Percentiles rank a stretch among this genome's conserved stretches.
Conservation (phyloP, 306 rosid genomes). For the Gynostemma pentaphyllum region DNA sequence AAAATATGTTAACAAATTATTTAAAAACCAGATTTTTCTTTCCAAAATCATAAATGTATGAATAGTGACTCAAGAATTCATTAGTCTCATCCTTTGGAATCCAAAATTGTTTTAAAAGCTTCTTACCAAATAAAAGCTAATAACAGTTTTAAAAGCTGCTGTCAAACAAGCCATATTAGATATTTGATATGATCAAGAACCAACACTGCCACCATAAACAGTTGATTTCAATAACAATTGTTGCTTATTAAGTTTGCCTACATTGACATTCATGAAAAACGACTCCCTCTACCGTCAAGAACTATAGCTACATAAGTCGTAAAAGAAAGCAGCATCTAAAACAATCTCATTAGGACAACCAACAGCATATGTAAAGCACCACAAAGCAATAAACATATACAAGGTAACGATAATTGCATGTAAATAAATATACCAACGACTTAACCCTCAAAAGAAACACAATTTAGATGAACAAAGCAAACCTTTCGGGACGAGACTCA, state of each 20-base stretch:
- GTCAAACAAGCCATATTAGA: too few relatives aligned
- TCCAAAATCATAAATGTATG: too few relatives aligned
- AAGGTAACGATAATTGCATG: background rate
- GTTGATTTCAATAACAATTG: background rate
- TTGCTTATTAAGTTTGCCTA: background rate
- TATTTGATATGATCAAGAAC: background rate
- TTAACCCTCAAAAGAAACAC: background rate
- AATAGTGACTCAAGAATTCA: too few relatives aligned
- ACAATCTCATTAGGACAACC: background rate
- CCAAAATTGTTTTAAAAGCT: too few relatives aligned
- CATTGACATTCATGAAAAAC: background rate
- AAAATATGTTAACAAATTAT: too few relatives aligned
- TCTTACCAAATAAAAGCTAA: too few relatives aligned
- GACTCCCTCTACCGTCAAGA: background rate
- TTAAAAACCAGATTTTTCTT: too few relatives aligned
- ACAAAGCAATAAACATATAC: background rate
- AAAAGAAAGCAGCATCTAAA: background rate
- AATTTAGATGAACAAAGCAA: background rate
- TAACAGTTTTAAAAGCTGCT: too few relatives aligned
- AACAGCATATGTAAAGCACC: background rate
- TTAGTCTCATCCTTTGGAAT: background rate
- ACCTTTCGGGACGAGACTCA: slow-evolving; percentile 29
- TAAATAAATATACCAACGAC: background rate
- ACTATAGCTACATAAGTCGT: background rate
- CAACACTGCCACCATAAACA: background rate